Evolutionary conservation across 257 asterid genomes (phyloP), one percentile per base, ranked within the genome.

Genomic region (Solanum microdontum): DNA sequence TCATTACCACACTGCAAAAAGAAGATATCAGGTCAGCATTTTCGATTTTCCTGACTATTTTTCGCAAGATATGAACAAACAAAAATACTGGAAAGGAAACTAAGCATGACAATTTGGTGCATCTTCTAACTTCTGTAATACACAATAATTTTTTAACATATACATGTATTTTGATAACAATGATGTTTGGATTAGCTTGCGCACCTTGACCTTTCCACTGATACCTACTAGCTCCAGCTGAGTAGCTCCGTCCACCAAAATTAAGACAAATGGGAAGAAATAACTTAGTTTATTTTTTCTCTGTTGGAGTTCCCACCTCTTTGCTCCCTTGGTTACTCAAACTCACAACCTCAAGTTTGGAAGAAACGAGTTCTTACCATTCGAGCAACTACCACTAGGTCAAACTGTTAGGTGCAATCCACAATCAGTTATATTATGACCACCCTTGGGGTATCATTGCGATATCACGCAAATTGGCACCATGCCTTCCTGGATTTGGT

Each of bases 1-100:
- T 87, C 99, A 97, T 96, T 69, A 94, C 79, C n/a, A 88, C 85
- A 84, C 99, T 97, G 98, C 93, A 90, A 62, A 90, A 90, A 79
- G 82, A 86, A 72, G 82, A 69, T 24, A 28, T 45, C 40, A 48
- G 9, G 23, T 80, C 40, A 26, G 84, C 1, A 80, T 24, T 45
- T 2, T 24, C 23, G 87, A 69, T 84, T 62, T 36, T 37, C 55
- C 62, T 7, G 64, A 43, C 64, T 0, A 24, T 39, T n/a, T n/a
- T 39, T 77, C 2, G 2, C 36, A 14, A 79, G 64, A 43, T 80
- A 8, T 45, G 40, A 80, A 45, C 26, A 80, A 79, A 26, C 12
- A 36, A 80, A 36, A 80, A 26, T 9, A 26, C 30, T 0, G 66
- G 51, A 15, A 26, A 40, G 64, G 66, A 79, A 79, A 26, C 66